Base-by-base conservation (phyloP, 2,329 filamentous ascomycete genomes). In the Raffaelea deltoideospora region DNA sequence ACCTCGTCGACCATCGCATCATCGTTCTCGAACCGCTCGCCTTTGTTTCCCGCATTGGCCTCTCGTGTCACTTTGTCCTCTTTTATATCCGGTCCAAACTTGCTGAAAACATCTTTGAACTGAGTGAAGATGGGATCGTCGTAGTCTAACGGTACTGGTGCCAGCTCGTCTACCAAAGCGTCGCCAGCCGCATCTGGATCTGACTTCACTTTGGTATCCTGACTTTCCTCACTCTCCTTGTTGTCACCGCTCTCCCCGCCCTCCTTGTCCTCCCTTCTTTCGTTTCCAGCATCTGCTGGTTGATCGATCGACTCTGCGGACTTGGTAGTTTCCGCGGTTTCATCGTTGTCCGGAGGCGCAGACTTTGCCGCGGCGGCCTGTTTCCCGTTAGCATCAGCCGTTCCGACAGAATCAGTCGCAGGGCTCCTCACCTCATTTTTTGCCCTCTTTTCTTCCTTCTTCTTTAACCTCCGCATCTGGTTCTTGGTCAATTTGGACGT, bases 401-500 rank as follows among this genome's bases (percentile, higher is more conserved):
- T 5, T 17, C n/a, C 10, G n/a, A 30, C 28, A 17, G 8, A 26
- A 8, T 26, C 8, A 8, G 11, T 18, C 15, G 4, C 14, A 21
- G 3, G 3, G n/a, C n/a, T 17, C 41, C 50, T 33, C 37, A 73
- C 72, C 49, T 75, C 63, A 55, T 70, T 61, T 36, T 69, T 61
- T 47, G 72, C 59, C 51, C 76, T 76, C 63, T 92, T 92, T 54
- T 84, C 75, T 50, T 85, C 81, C 76, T 94, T 95, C 72, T 90
- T 94, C 67, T 88, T 87, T 34, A 85, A 82, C 56, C 88, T 77
- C 56, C 86, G 75, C 65, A 87, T 79, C 61, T 93, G 85, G 60
- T 95, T 95, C 67, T 95, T 96, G 56, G 80, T 86, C 65, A 80
- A 76, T 64, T 88, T 92, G 47, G 67, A 58, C 46, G 64, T 57